phyloP scores from a whole-genome alignment of 495 filamentous ascomycete species.

The Penicillium cinerascens region DNA sequence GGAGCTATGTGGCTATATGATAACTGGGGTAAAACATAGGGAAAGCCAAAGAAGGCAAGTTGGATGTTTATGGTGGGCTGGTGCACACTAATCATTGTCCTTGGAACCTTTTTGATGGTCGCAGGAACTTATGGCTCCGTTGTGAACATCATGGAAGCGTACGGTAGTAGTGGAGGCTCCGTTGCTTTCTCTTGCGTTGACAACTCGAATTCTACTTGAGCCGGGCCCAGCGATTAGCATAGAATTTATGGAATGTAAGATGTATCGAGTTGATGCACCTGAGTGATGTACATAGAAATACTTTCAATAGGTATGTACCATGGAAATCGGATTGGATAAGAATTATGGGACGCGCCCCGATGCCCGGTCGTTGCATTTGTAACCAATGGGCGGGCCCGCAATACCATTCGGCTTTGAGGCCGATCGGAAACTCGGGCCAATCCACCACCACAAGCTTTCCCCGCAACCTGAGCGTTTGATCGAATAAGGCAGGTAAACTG shows the following conservation, averaged over 20 bases:
- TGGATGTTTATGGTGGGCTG: slow-evolving; percentile 31
- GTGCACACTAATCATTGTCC: slow-evolving; percentile 24
- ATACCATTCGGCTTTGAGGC: too few relatives aligned
- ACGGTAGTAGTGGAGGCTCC: slow-evolving; percentile 8
- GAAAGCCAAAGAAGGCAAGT: slow-evolving; percentile 22
- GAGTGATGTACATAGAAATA: too few relatives aligned
- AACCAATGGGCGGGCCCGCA: too few relatives aligned
- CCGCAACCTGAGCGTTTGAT: too few relatives aligned
- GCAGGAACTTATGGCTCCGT: slow-evolving; percentile 57
- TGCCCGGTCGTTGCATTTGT: too few relatives aligned
- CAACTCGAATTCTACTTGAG: slow-evolving; percentile 11
- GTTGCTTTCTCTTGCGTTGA: slow-evolving; percentile 11
- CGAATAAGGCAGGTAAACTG: too few relatives aligned
- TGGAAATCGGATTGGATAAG: too few relatives aligned
- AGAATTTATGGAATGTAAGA: neutral
- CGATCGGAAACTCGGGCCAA: too few relatives aligned
- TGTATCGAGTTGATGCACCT: too few relatives aligned
- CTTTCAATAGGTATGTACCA: too few relatives aligned
- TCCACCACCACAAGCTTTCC: too few relatives aligned
- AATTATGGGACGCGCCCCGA: too few relatives aligned
- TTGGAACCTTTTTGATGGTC: slow-evolving; percentile 48
- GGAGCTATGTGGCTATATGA: slow-evolving; percentile 46
- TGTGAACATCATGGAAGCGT: slow-evolving; percentile 46
- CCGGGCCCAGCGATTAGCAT: neutral
- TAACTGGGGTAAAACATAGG: slow-evolving; percentile 46